Evolutionary conservation across 148 eudicot genomes (phyloP).

Genomic region (Linanthus parryae): DNA sequence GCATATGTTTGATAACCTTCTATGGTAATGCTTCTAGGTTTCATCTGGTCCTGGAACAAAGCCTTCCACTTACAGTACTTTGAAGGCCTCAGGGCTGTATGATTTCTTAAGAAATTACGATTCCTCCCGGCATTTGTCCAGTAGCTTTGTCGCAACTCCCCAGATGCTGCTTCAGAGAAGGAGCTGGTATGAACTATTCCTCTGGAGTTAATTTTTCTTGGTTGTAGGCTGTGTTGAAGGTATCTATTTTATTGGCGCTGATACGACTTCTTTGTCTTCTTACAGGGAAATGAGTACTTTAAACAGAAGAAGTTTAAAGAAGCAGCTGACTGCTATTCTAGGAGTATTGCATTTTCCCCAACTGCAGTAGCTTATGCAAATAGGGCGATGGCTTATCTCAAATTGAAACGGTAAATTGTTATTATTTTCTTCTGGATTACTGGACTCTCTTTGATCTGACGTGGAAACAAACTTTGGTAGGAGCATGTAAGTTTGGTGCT

Average conservation of each 20-base stretch:
- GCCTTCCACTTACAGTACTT: no score
- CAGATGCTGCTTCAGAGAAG: conserved; percentile 91
- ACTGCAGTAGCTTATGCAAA: conserved; percentile 95
- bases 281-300: conserved; percentile 83
- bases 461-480: no score
- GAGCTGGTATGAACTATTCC: conserved; percentile 49
- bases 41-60: no score
- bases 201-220: background rate
- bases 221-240: background rate
- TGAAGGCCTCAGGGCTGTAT: conserved; percentile 19
- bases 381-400: conserved; percentile 97
- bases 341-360: conserved; percentile 90
- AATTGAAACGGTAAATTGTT: conserved; percentile 57
- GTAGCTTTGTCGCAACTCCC: conserved; percentile 30
- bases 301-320: conserved; percentile 91
- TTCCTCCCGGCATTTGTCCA: conserved; percentile 38
- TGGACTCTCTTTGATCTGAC: no score
- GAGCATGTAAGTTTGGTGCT: no score
- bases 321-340: conserved; percentile 91
- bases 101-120: conserved; percentile 35
- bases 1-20: no score
- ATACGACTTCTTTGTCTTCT: conserved; percentile 5
- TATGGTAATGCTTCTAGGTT: no score
- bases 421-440: background rate
- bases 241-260: background rate